These are phyloP conservation scores for Corniculantispora saksenae DNA, from an alignment of 2,329 filamentous ascomycete species.

Conservation along the genomic window DNA sequence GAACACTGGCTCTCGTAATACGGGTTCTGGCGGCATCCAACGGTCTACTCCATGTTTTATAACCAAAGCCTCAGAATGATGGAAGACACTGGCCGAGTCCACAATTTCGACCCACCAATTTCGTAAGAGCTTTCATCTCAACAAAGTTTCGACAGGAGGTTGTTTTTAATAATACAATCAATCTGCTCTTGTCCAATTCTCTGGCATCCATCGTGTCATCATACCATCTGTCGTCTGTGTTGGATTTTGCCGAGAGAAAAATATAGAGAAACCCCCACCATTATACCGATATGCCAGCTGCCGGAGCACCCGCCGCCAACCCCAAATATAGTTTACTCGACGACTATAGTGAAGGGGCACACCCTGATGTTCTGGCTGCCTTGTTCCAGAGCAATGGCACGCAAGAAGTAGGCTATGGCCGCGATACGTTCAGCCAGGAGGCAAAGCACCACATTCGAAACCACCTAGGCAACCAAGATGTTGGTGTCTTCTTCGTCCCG, in stretches of 20 bases:
- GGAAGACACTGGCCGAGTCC: conserved; percentile 11
- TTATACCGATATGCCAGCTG: conserved; percentile 15
- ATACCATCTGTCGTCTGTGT: not conserved
- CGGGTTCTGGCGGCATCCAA: conserved; percentile 19
- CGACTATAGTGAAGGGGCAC: conserved; percentile 54
- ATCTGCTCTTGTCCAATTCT: not conserved
- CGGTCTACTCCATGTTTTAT: conserved; percentile 16
- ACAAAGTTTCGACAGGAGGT: not conserved
- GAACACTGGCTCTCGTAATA: conserved; percentile 6
- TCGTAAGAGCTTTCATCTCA: conserved; percentile 15
- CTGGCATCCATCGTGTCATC: not conserved
- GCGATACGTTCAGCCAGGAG: conserved; percentile 44
- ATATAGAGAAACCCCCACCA: not conserved
- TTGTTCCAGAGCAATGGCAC: conserved; percentile 44
- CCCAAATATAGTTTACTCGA: conserved; percentile 48
- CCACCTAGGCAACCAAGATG: conserved; percentile 39
- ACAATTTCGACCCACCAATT: conserved; percentile 20
- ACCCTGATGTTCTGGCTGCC: conserved; percentile 50
- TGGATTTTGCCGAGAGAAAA: not conserved
- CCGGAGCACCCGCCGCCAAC: conserved; percentile 15
- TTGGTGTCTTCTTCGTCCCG: conserved; percentile 52
- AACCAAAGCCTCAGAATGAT: conserved; percentile 1
- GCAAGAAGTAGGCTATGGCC: conserved; percentile 50
- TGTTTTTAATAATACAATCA: not conserved
- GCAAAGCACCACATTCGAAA: conserved; percentile 44